Base-by-base conservation (phyloP, 495 filamentous ascomycete genomes). In the Aspergillus ostianus region DNA sequence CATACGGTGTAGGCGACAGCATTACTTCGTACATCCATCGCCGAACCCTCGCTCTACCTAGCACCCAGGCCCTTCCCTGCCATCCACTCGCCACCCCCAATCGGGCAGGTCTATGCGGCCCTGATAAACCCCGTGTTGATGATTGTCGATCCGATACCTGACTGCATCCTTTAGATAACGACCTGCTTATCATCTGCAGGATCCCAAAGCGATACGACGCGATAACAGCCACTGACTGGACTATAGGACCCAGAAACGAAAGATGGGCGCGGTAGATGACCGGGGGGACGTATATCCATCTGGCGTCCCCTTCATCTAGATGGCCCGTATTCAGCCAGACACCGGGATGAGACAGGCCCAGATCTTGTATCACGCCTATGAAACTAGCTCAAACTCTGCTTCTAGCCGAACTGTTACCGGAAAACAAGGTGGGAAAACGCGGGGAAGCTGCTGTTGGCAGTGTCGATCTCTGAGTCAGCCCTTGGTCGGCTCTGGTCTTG, bases 71-170 rank as follows among this genome's bases (percentile, higher is more conserved):
- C 18, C 44, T 46, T 46, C 13, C 44, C 13, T 46, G 44, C 1
- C 3, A 46, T 6, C 18, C 2, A 48, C 46, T 51, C 26, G 50
- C 26, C 50, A 52, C 26, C 13, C 50, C 50, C 50, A 26, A 52
- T 26, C 26, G 26, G 50, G 50, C 50, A 52, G 23, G 50, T 52
- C 21, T 52, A 52, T 52, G 50, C 50, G 50, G 50, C 50, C 50
- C 50, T 52, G 26, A 52, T 52, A 27, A 49, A 15, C 21, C 20
- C 47, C 47, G 47, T 26, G 47, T 49, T 26, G 47, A 49, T 49
- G 47, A 20, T 26, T 9, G 21, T 49, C 47, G 19, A 49, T 49
- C 18, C 13, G 1, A 19, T 20, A 6, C 50, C 32, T 52, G 50
- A 52, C 26, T 8, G 23, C 17, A 13, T 29, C 50, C 50, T 52